Evolutionary conservation across 192 early-diverging fungal genomes (phyloP), one percentile per base, ranked within the genome.

Genomic region (Mortierella claussenii): DNA sequence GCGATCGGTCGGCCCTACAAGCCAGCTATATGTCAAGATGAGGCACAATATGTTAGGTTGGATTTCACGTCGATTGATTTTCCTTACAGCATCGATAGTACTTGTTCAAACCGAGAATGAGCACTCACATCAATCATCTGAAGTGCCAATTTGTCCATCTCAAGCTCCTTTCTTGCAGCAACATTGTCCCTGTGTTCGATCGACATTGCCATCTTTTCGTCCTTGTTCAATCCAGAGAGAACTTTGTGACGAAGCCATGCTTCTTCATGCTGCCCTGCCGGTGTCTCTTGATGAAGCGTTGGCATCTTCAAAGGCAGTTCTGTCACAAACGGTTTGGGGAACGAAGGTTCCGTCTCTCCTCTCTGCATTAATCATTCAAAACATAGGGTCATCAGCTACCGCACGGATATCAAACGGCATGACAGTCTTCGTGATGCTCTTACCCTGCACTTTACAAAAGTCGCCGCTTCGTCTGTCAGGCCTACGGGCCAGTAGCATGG

Each of bases 401-500:
- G n/a, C n/a, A n/a, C n/a, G n/a, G n/a, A n/a, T n/a, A n/a, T n/a
- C n/a, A n/a, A n/a, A n/a, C n/a, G n/a, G n/a, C n/a, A n/a, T n/a
- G n/a, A n/a, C n/a, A n/a, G n/a, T n/a, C n/a, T n/a, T n/a, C n/a
- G n/a, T n/a, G n/a, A n/a, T n/a, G n/a, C n/a, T n/a, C n/a, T 47
- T 83, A 90, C 92, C 71, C 88, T 89, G 74, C 89, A 90, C 9
- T 89, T 85, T 36, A 92, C 79, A 66, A 89, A 94, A 55, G 93
- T 88, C 52, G 97, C 80, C 57, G 89, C 73, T 33, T 79, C 78
- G 32, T 88, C 90, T 6, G 88, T 85, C 0, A 97, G 65, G 3
- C 92, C 95, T 44, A 97, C 88, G 2, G 95, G 91, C 97, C 97
- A 98, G 70, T 93, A 94, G 23, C 47, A 56, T 12, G 85, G 82